phyloP scores from a whole-genome alignment of 768 basidiomycete species.

The Symmetrospora coprosmae region DNA sequence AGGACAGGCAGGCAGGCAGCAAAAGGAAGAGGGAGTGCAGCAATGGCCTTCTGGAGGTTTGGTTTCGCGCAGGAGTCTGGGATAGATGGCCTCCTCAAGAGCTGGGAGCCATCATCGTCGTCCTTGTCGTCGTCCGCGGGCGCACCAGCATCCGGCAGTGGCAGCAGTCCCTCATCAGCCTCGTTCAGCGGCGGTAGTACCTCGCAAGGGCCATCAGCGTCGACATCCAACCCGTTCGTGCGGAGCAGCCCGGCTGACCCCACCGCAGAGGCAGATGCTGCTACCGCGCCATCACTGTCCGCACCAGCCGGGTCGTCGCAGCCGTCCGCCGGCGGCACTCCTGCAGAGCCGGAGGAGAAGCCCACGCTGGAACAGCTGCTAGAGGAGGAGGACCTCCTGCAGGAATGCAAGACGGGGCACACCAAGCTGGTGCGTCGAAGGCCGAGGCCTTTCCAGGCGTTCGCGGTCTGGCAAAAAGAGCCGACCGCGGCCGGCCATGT shows the following conservation, averaged over 20 bases:
- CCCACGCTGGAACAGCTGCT: constrained; percentile 25
- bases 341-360: neutral
- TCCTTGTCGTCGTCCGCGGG: too few relatives aligned
- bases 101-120: constrained; percentile 5
- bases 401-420: constrained; percentile 21
- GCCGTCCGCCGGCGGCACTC: neutral
- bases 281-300: neutral
- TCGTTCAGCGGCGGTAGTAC: too few relatives aligned
- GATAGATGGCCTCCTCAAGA: constrained; percentile 2
- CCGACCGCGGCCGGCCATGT: neutral
- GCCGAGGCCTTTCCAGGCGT: too few relatives aligned
- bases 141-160: too few relatives aligned
- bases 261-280: neutral
- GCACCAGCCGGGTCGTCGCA: neutral
- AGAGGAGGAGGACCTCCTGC: constrained; percentile 26
- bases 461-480: neutral
- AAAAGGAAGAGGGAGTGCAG: neutral
- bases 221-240: too few relatives aligned
- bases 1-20: neutral
- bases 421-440: constrained; percentile 24
- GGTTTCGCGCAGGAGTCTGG: constrained; percentile 7
- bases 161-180: too few relatives aligned
- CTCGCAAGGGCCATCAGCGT: too few relatives aligned
- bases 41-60: constrained; percentile 11
- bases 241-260: too few relatives aligned